These are phyloP conservation scores for Orbilia javanica DNA, from an alignment of 2,329 filamentous ascomycete genomes.

Conservation along the genomic window DNA sequence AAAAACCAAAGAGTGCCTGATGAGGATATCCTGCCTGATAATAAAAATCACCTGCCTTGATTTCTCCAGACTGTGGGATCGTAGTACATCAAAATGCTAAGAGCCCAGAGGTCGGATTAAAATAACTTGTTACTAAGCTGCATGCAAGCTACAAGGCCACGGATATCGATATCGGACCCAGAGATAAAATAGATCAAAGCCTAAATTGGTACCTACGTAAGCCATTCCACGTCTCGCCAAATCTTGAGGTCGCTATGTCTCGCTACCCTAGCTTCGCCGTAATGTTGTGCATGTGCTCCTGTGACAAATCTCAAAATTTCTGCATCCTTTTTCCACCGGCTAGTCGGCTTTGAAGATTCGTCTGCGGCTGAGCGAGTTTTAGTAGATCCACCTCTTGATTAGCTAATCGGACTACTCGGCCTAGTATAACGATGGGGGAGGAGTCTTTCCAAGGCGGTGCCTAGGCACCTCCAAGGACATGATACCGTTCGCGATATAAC, in stretches of 20 bases:
- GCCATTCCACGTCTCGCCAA: neutral
- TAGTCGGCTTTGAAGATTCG: neutral
- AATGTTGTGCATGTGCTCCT: slow-evolving; percentile 2
- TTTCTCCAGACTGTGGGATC: neutral
- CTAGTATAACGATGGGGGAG: neutral
- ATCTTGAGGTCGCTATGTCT: too few species aligned
- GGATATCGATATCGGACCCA: neutral
- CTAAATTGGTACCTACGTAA: neutral
- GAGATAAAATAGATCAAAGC: neutral
- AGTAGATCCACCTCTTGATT: neutral
- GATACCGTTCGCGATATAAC: neutral
- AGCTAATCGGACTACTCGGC: too few species aligned
- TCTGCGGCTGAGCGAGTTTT: neutral
- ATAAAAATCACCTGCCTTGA: neutral
- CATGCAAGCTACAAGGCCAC: too few species aligned
- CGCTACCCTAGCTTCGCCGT: neutral
- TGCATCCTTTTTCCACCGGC: neutral
- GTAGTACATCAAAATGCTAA: neutral
- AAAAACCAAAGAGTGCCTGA: neutral
- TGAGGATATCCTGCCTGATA: neutral
- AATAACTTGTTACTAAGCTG: too few species aligned
- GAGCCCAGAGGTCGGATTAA: too few species aligned
- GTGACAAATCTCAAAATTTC: neutral
- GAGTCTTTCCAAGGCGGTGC: neutral
- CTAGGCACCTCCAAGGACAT: neutral